These are phyloP conservation scores for Chlamydomonas schloesseri DNA, from an alignment of 139 green algal genomes.

Conservation along the genomic window DNA sequence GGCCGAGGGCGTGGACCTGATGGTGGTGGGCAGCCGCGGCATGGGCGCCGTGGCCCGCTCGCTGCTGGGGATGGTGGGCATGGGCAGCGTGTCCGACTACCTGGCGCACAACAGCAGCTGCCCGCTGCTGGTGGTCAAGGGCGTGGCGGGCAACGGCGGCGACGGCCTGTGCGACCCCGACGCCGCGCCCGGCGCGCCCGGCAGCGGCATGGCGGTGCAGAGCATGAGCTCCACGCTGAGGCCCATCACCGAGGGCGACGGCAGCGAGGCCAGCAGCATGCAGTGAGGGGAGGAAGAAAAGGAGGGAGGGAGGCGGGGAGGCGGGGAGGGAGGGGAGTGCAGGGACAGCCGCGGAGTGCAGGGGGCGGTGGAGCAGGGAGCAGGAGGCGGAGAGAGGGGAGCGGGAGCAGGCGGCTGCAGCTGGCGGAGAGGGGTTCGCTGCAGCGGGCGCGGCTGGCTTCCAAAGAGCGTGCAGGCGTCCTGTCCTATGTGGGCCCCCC, in stretches of 20 bases:
- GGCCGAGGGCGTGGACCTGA: constrained; percentile 54
- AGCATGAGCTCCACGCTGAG: constrained; percentile 17
- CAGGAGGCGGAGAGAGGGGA: too few species aligned
- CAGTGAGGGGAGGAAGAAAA: not conserved
- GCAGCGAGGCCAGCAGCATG: constrained; percentile 44
- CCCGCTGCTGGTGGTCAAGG: constrained; percentile 63
- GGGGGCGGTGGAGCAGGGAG: too few species aligned
- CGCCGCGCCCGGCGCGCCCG: not conserved
- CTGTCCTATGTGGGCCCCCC: too few species aligned
- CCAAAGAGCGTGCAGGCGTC: too few species aligned
- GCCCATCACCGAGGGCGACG: constrained; percentile 42
- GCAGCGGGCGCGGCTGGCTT: too few species aligned
- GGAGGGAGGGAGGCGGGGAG: not conserved
- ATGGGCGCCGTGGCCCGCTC: constrained; percentile 70
- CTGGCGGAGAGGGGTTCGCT: too few species aligned
- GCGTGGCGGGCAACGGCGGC: constrained; percentile 31
- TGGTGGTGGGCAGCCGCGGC: constrained; percentile 65
- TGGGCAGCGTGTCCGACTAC: constrained; percentile 72
- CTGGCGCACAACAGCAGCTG: constrained; percentile 64
- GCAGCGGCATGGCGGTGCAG: not conserved
- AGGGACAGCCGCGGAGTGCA: not conserved
- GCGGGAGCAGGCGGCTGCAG: too few species aligned
- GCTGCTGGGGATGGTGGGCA: constrained; percentile 70
- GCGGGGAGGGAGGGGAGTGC: not conserved
- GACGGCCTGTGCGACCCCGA: not conserved